Percentiles rank a stretch among this genome's conserved stretches.
Evolutionary conservation across 2,329 filamentous ascomycete species (phyloP).

Genomic region (Monosporascus sp.): DNA sequence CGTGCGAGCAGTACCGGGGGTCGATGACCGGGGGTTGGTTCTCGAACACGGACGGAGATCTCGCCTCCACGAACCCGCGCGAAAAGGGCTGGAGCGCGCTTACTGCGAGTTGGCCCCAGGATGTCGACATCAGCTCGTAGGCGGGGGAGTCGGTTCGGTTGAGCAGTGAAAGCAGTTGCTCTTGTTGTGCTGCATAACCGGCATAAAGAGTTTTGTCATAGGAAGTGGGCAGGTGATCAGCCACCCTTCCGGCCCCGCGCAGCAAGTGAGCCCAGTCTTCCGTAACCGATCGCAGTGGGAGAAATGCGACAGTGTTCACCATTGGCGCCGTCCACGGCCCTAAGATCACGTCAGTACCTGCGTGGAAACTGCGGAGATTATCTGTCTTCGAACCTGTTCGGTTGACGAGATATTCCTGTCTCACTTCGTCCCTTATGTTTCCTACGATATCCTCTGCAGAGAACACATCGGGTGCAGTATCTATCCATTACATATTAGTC

Average conservation of each 20-base stretch:
- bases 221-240: conserved; percentile 13
- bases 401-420: conserved; percentile 18
- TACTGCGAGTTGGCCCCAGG: conserved; percentile 27
- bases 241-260: conserved; percentile 5
- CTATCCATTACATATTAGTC: conserved; percentile 7
- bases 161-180: conserved; percentile 16
- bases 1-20: conserved; percentile 38
- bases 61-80: conserved; percentile 36
- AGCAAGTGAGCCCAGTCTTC: conserved; percentile 8
- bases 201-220: conserved; percentile 19
- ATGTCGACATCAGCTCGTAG: conserved; percentile 26
- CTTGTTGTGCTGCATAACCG: conserved; percentile 19
- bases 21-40: conserved; percentile 34
- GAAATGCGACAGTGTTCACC: conserved; percentile 24
- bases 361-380: background rate
- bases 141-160: conserved; percentile 16
- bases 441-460: conserved; percentile 21
- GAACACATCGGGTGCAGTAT: conserved; percentile 18
- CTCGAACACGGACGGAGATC: conserved; percentile 29
- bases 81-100: conserved; percentile 37
- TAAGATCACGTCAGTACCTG: conserved; percentile 7
- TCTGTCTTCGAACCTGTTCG: conserved; percentile 15
- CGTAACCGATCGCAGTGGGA: conserved; percentile 16
- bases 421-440: conserved; percentile 12
- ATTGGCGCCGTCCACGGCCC: conserved; percentile 24